phyloP scores from a whole-genome alignment of 768 basidiomycete genomes.

The Tulasnella sp. region DNA sequence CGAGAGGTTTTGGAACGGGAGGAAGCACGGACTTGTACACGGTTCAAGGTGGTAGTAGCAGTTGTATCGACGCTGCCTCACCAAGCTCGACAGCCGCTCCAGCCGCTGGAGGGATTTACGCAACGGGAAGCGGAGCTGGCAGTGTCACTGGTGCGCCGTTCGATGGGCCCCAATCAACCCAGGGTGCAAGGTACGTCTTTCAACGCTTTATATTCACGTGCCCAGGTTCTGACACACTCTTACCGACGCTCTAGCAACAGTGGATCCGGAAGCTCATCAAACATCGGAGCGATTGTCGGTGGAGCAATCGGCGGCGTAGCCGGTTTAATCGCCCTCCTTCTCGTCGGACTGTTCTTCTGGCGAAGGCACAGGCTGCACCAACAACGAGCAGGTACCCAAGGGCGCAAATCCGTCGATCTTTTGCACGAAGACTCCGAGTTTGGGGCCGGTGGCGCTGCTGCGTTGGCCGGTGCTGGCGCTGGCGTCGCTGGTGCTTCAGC shows the following conservation, averaged over 20 bases:
- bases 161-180: background rate
- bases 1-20: constrained; percentile 19
- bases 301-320: constrained; percentile 20
- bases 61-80: constrained; percentile 15
- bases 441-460: background rate
- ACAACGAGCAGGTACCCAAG: background rate
- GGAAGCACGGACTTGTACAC: constrained; percentile 8
- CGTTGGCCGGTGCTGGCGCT: background rate
- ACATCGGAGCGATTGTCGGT: constrained; percentile 20
- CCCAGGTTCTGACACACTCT: background rate
- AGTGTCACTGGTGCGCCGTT: constrained; percentile 15
- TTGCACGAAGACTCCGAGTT: constrained; percentile 4
- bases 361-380: constrained; percentile 8
- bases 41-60: constrained; percentile 10
- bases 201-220: background rate
- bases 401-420: constrained; percentile 14
- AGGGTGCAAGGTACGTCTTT: constrained; percentile 11
- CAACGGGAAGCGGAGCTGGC: constrained; percentile 19
- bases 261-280: background rate
- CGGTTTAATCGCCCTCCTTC: background rate
- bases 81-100: constrained; percentile 20
- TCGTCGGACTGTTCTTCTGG: constrained; percentile 17
- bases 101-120: constrained; percentile 21
- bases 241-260: background rate
- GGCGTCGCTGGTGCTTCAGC: background rate